A percentile compares a stretch with the other conserved stretches of the same genome.
These are phyloP conservation scores for Emmonsiellopsis sp. DNA, from an alignment of 2,329 filamentous ascomycete genomes.

Conservation along the genomic window DNA sequence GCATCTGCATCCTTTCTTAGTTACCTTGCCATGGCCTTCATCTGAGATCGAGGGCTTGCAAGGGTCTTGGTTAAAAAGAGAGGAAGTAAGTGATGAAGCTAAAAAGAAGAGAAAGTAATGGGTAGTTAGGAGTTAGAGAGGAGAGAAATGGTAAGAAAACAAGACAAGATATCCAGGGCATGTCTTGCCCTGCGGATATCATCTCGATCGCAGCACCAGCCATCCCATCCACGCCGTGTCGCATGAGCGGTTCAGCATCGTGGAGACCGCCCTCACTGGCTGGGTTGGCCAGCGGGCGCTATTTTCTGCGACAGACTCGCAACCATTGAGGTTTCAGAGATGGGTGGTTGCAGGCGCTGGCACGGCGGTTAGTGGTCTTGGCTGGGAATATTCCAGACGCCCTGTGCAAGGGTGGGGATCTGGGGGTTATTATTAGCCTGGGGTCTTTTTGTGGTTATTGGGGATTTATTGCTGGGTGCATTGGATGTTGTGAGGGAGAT, in stretches of 20 bases:
- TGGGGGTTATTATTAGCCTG: too few relatives aligned
- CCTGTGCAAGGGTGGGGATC: too few relatives aligned
- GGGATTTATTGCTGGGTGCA: too few relatives aligned
- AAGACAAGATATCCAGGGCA: too few relatives aligned
- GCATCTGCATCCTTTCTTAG: not conserved
- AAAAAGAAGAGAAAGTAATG: not conserved
- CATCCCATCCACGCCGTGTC: not conserved
- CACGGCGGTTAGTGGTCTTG: not conserved
- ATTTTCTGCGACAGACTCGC: slow-evolving; percentile 1
- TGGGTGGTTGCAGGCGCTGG: not conserved
- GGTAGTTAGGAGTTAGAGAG: not conserved
- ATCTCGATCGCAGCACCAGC: not conserved
- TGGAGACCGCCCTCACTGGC: not conserved
- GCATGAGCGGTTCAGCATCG: not conserved
- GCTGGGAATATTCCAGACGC: not conserved
- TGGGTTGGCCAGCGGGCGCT: not conserved
- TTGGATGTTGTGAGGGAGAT: too few relatives aligned
- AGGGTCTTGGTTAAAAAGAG: not conserved
- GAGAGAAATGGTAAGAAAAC: not conserved
- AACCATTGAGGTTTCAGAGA: slow-evolving; percentile 3
- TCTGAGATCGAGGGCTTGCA: not conserved
- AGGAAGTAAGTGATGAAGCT: not conserved
- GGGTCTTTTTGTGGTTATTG: too few relatives aligned
- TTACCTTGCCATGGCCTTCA: not conserved
- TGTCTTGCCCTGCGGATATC: too few relatives aligned